A percentile compares a stretch with the other conserved stretches of the same genome.
phyloP scores from a whole-genome alignment of 2,329 filamentous ascomycete genomes.

The Fusarium gaditjirri region DNA sequence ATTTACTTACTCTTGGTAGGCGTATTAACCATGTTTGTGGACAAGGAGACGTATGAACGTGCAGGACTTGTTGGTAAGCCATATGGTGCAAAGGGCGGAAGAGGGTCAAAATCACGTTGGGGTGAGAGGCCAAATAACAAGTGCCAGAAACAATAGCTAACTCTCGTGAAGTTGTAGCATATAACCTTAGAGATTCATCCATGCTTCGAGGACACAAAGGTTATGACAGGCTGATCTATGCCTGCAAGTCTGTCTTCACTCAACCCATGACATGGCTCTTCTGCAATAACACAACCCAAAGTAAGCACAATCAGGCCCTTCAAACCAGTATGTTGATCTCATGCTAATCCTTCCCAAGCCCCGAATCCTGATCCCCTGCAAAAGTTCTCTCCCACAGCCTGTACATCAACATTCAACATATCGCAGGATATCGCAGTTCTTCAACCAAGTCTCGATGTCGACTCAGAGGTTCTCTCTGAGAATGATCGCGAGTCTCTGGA shows the following conservation, averaged over 20 bases:
- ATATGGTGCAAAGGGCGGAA: slow-evolving; percentile 66
- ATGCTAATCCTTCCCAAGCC: slow-evolving; percentile 52
- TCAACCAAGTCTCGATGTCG: slow-evolving; percentile 43
- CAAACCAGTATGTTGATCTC: neutral
- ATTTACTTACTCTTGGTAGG: slow-evolving; percentile 57
- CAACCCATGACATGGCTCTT: slow-evolving; percentile 81
- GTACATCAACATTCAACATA: slow-evolving; percentile 48
- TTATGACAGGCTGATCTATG: slow-evolving; percentile 81
- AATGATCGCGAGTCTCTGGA: slow-evolving; percentile 64
- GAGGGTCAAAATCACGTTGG: slow-evolving; percentile 76
- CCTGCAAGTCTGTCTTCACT: slow-evolving; percentile 80
- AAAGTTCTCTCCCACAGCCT: slow-evolving; percentile 56
- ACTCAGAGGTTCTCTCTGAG: slow-evolving; percentile 45
- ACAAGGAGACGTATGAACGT: slow-evolving; percentile 83
- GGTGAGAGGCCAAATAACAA: slow-evolving; percentile 58
- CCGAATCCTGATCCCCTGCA: slow-evolving; percentile 61
- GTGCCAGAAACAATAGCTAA: slow-evolving; percentile 40
- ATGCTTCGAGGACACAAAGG: slow-evolving; percentile 88
- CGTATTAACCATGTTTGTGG: slow-evolving; percentile 78
- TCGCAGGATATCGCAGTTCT: slow-evolving; percentile 30
- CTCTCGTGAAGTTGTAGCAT: slow-evolving; percentile 71
- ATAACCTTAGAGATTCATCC: slow-evolving; percentile 76
- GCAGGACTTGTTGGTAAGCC: slow-evolving; percentile 82
- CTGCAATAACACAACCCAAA: slow-evolving; percentile 63
- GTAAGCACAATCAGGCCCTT: slow-evolving; percentile 35